These are phyloP conservation scores for Pseudognaphalium luteoalbum DNA, from an alignment of 129 eudicot genomes.

Conservation along the genomic window DNA sequence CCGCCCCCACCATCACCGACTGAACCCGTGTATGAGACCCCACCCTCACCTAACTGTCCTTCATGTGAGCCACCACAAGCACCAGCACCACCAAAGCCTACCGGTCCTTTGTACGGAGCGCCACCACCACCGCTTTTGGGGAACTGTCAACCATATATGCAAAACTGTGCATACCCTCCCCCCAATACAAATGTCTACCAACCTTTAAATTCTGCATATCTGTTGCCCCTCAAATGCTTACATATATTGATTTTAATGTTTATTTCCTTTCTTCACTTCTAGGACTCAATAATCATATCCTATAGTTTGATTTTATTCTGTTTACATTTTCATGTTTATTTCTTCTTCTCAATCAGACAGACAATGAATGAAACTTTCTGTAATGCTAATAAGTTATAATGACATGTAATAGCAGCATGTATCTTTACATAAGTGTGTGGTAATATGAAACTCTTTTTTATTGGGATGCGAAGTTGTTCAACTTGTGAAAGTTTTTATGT, in stretches of 20 bases:
- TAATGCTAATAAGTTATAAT: not conserved
- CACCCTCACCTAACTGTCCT: conserved; percentile 17
- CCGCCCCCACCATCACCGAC: conserved; percentile 24
- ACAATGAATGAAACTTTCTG: not conserved
- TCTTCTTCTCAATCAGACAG: conserved; percentile 9
- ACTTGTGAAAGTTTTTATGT: too few relatives aligned
- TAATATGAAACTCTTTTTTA: too few relatives aligned
- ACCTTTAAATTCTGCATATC: conserved; percentile 30
- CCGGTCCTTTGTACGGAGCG: conserved; percentile 20
- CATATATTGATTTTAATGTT: conserved; percentile 5
- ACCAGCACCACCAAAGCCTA: conserved; percentile 24
- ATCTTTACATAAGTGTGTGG: too few relatives aligned
- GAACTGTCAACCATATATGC: conserved; percentile 29
- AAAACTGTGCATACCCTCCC: conserved; percentile 38
- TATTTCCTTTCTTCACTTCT: conserved; percentile 17
- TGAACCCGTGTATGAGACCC: conserved; percentile 17
- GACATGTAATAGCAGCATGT: not conserved
- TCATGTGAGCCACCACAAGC: conserved; percentile 29
- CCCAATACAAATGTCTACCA: conserved; percentile 31
- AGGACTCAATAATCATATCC: not conserved
- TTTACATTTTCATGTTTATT: not conserved
- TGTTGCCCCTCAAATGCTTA: conserved; percentile 21
- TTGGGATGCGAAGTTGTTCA: too few relatives aligned
- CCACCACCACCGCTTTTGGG: conserved; percentile 25
- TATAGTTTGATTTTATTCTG: not conserved